A percentile compares a stretch with the other conserved stretches of the same genome.
These are phyloP conservation scores for Russula olivacea DNA, from an alignment of 768 basidiomycete genomes.

Conservation along the genomic window DNA sequence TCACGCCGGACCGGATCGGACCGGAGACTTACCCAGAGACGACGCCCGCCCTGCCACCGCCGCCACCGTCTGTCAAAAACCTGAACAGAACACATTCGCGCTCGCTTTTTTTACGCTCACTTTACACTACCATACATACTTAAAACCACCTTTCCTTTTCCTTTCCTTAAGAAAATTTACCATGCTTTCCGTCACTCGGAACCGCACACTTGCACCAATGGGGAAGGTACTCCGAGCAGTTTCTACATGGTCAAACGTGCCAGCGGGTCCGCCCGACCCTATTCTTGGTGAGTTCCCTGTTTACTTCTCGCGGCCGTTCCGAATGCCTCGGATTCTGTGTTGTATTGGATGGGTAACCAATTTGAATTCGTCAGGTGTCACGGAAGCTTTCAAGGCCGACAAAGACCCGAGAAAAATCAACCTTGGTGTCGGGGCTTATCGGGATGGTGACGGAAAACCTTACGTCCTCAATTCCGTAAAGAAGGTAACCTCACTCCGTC, in stretches of 20 bases:
- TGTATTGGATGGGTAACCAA: background rate
- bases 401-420: constrained; percentile 91
- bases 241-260: constrained; percentile 78
- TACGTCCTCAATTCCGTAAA: constrained; percentile 87
- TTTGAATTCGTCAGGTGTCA: constrained; percentile 52
- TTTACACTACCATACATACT: constrained; percentile 25
- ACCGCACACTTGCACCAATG: constrained; percentile 47
- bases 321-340: background rate
- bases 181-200: constrained; percentile 39
- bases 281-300: constrained; percentile 66
- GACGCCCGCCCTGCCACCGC: background rate
- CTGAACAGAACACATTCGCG: constrained; percentile 9
- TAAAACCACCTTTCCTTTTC: constrained; percentile 26
- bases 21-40: background rate
- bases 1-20: background rate
- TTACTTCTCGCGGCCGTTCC: constrained; percentile 3
- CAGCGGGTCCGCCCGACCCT: constrained; percentile 86
- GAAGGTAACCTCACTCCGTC: constrained; percentile 46
- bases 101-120: constrained; percentile 5
- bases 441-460: constrained; percentile 91
- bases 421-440: constrained; percentile 94
- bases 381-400: constrained; percentile 97
- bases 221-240: constrained; percentile 39
- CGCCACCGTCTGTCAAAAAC: background rate
- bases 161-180: constrained; percentile 26